phyloP scores from a whole-genome alignment of 2,329 filamentous ascomycete genomes.

The Sclerotinia glacialis region DNA sequence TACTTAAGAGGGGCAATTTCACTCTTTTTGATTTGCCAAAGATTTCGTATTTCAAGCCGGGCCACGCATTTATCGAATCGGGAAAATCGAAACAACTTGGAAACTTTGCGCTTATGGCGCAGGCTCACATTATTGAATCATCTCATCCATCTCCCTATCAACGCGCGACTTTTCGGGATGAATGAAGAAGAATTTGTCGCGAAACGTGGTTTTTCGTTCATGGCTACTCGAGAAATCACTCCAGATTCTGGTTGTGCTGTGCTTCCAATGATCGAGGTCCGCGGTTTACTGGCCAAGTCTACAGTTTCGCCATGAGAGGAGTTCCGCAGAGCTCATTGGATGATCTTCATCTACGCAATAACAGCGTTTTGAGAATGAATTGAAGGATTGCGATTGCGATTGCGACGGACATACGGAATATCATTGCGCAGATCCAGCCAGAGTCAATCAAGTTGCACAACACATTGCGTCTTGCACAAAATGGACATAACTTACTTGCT shows the following conservation, averaged over 20 bases:
- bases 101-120: constrained; percentile 34
- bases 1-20: constrained; percentile 19
- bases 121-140: constrained; percentile 26
- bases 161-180: constrained; percentile 20
- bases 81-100: constrained; percentile 25
- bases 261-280: constrained; percentile 20
- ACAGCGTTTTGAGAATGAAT: not conserved
- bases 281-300: constrained; percentile 29
- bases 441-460: not conserved
- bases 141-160: constrained; percentile 27
- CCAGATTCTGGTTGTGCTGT: not conserved
- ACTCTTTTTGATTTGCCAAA: constrained; percentile 12
- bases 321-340: constrained; percentile 29
- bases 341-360: constrained; percentile 30
- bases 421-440: constrained; percentile 7
- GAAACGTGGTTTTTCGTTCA: constrained; percentile 18
- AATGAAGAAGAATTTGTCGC: constrained; percentile 26
- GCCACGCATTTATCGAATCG: constrained; percentile 28
- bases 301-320: constrained; percentile 29
- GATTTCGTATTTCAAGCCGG: constrained; percentile 28
- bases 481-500: not conserved
- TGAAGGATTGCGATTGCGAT: constrained; percentile 5
- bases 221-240: constrained; percentile 2
- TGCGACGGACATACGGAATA: not conserved
- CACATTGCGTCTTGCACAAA: constrained; percentile 12